Conservation (phyloP, 2,329 filamentous ascomycete genomes). For the Colletotrichum cordylinicola region DNA sequence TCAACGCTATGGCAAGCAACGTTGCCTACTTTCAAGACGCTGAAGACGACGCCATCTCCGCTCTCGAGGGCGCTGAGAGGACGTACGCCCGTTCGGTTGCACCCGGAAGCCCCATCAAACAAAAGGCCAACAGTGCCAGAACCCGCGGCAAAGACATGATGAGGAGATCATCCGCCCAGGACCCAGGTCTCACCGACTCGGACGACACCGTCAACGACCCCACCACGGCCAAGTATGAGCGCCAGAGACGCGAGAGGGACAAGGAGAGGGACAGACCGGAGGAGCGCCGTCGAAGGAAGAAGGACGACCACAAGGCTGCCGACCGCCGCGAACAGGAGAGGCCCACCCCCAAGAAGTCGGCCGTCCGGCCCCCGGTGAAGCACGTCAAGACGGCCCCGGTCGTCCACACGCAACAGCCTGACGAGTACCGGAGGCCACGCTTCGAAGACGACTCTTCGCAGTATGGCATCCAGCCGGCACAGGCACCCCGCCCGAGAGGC, state of each 20-base stretch:
- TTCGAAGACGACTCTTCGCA: constrained; percentile 37
- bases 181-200: constrained; percentile 43
- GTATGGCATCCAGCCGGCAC: constrained; percentile 38
- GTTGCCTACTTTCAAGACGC: constrained; percentile 57
- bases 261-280: constrained; percentile 23
- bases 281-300: constrained; percentile 25
- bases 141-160: constrained; percentile 43
- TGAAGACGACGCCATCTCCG: constrained; percentile 55
- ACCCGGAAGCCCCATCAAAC: constrained; percentile 48
- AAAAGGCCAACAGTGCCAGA: constrained; percentile 58
- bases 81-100: constrained; percentile 53
- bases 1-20: constrained; percentile 44
- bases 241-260: constrained; percentile 22
- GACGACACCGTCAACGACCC: constrained; percentile 47
- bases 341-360: constrained; percentile 13
- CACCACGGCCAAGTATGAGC: constrained; percentile 35
- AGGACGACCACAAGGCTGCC: constrained; percentile 29
- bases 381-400: constrained; percentile 41
- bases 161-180: constrained; percentile 41
- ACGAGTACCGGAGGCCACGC: constrained; percentile 30
- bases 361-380: constrained; percentile 36
- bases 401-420: constrained; percentile 13
- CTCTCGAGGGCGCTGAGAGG: constrained; percentile 40
- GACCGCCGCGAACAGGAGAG: constrained; percentile 34
- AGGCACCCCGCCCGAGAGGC: constrained; percentile 30